A percentile compares a stretch with the other conserved stretches of the same genome.
Conservation (phyloP, 768 basidiomycete species). For the Amanita rimosa region DNA sequence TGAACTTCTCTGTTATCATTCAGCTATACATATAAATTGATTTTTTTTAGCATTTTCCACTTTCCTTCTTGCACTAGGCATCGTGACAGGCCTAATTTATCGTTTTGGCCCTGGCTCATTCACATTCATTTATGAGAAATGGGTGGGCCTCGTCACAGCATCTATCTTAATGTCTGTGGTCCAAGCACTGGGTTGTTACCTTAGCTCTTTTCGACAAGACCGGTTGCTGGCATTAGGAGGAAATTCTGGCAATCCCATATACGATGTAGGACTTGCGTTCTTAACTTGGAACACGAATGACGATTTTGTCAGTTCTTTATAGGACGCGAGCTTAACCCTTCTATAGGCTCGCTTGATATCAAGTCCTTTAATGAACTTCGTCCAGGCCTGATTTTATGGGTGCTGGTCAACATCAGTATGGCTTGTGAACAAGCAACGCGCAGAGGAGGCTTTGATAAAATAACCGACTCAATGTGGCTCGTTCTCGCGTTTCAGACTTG, state of each 20-base stretch:
- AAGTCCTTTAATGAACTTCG: constrained; percentile 78
- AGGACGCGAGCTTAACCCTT: constrained; percentile 90
- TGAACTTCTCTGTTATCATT: constrained; percentile 20
- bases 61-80: constrained; percentile 68
- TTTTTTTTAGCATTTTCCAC: constrained; percentile 76
- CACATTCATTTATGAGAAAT: constrained; percentile 88
- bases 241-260: constrained; percentile 77
- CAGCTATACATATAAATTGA: constrained; percentile 1
- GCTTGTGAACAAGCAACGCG: constrained; percentile 83
- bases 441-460: constrained; percentile 48
- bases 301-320: constrained; percentile 65
- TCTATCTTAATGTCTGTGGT: constrained; percentile 65
- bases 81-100: constrained; percentile 56
- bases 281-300: constrained; percentile 2
- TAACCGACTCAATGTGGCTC: constrained; percentile 90
- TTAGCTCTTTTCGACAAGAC: constrained; percentile 52
- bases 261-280: constrained; percentile 55
- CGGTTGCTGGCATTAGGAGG: constrained; percentile 86
- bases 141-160: constrained; percentile 81
- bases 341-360: constrained; percentile 56
- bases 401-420: constrained; percentile 82
- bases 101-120: constrained; percentile 70
- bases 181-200: constrained; percentile 67
- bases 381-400: constrained; percentile 88
- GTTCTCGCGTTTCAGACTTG: constrained; percentile 76